Percentiles rank a stretch among this genome's conserved stretches.
phyloP scores from a whole-genome alignment of 108 stramenopile genomes.

The Conticribra guillardii region DNA sequence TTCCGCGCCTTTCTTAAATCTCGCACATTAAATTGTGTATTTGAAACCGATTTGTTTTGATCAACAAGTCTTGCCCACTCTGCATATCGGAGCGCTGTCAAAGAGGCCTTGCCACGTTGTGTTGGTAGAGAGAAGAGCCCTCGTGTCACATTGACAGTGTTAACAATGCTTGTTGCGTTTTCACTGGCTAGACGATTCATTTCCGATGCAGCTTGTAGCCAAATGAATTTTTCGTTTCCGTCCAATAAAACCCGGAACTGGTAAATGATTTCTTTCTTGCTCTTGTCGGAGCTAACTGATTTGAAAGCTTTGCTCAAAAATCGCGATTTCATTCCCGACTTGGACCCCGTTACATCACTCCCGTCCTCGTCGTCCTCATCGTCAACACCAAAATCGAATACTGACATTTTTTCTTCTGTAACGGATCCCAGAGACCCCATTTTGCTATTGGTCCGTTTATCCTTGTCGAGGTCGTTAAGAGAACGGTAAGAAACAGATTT shows the following conservation, averaged over 20 bases:
- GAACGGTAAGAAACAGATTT: constrained; percentile 21
- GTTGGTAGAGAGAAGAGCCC: background rate
- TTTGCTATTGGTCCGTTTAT: too few species aligned
- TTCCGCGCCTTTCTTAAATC: background rate
- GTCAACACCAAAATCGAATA: background rate
- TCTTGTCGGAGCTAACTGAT: background rate
- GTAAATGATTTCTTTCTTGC: constrained; percentile 30
- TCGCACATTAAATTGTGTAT: constrained; percentile 2
- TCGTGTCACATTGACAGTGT: constrained; percentile 8
- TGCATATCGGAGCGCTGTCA: constrained; percentile 29
- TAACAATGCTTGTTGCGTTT: constrained; percentile 13
- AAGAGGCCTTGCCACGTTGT: background rate
- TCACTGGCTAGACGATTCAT: constrained; percentile 20
- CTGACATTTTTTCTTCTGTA: constrained; percentile 3
- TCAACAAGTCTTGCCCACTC: constrained; percentile 41
- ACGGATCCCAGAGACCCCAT: too few species aligned
- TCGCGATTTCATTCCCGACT: background rate
- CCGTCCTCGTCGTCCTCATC: background rate
- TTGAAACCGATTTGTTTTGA: constrained; percentile 23
- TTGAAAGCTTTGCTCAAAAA: background rate
- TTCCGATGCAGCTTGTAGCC: constrained; percentile 40
- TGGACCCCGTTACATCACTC: background rate
- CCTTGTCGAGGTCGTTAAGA: too few species aligned
- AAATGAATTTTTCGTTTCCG: constrained; percentile 45
- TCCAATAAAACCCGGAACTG: constrained; percentile 33